Base-by-base conservation (phyloP, 768 basidiomycete genomes). In the Hemileccinum rubropunctum region DNA sequence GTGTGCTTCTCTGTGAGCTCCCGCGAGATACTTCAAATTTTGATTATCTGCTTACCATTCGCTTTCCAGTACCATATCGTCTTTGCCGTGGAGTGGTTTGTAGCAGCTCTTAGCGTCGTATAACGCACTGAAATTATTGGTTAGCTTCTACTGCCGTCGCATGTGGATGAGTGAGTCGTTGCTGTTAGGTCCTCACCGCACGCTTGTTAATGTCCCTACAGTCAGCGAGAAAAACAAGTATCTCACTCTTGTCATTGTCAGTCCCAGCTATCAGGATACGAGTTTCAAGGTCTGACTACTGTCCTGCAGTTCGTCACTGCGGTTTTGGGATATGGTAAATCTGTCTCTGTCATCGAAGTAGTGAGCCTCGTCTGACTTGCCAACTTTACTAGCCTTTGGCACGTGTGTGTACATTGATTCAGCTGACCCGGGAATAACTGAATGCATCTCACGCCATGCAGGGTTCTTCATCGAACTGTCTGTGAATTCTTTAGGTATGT, bases 151-250 rank as follows among this genome's bases (percentile, higher is more conserved):
- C n/a, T n/a, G n/a, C n/a, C n/a, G n/a, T n/a, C 30, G 56, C 1
- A 28, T 51, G 42, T 58, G 57, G 56, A 50, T 43, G 8, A 51
- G 57, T 58, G 20, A 45, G 56, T 45, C 20, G 2, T 27, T 34
- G 3, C 15, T 5, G 3, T 36, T 12, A 14, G 12, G 26, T 30
- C 38, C 1, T 15, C n/a, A 4, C 11, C 14, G 32, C 15, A 8
- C 42, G 8, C 3, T 15, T 6, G 33, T 0, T 45, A 3, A 39
- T 17, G 7, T 23, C 17, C 37, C 15, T n/a, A 20, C n/a, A 59
- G 58, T 59, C n/a, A 59, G 53, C 13, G 53, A 42, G 28, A 52
- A 50, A 6, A 59, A 59, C n/a, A 59, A 51, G 18, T 7, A 1
- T 17, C 3, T 59, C 4, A 59, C 53, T 6, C 10, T 47, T 12